Percentiles rank a stretch among this genome's conserved stretches.
phyloP scores from a whole-genome alignment of 1,139 yeast species.

The Kazachstania sp. region DNA sequence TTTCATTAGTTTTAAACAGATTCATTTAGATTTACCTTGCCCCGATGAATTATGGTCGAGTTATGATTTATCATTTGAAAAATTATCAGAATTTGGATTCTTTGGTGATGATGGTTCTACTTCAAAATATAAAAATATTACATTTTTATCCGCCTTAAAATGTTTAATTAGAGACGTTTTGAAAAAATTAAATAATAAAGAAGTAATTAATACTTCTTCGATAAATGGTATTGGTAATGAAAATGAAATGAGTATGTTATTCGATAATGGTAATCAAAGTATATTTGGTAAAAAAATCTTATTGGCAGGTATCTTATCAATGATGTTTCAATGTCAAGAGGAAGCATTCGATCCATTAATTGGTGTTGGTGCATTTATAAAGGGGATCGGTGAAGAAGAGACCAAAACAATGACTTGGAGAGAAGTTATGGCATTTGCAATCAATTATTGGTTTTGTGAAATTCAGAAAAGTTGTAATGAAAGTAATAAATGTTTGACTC shows the following conservation, averaged over 20 bases:
- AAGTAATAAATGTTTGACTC: slow-evolving; percentile 11
- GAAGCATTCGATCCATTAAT: slow-evolving; percentile 16
- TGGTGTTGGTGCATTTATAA: slow-evolving; percentile 44
- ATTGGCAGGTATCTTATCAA: slow-evolving; percentile 61
- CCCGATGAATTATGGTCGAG: slow-evolving; percentile 73
- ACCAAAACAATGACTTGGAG: slow-evolving; percentile 48
- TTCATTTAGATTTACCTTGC: slow-evolving; percentile 71
- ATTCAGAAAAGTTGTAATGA: slow-evolving; percentile 16
- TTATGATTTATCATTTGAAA: slow-evolving; percentile 27
- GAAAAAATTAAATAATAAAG: slow-evolving; percentile 1
- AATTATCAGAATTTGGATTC: slow-evolving; percentile 21
- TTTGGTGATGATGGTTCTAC: slow-evolving; percentile 7
- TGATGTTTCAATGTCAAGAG: slow-evolving; percentile 69
- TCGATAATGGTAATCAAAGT: slow-evolving; percentile 13
- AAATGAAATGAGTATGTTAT: neutral
- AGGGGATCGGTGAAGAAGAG: slow-evolving; percentile 13
- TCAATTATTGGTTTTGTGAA: slow-evolving; percentile 45
- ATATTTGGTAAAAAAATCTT: slow-evolving; percentile 54
- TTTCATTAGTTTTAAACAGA: slow-evolving; percentile 52
- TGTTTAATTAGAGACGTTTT: slow-evolving; percentile 42
- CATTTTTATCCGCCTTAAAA: slow-evolving; percentile 50
- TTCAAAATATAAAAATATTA: slow-evolving; percentile 13
- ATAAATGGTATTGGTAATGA: neutral
- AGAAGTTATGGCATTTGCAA: slow-evolving; percentile 52
- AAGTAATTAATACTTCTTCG: neutral